Evolutionary conservation across 192 early-diverging fungal species (phyloP), one percentile per base, ranked within the genome.

Genomic region (Coemansia sp.): DNA sequence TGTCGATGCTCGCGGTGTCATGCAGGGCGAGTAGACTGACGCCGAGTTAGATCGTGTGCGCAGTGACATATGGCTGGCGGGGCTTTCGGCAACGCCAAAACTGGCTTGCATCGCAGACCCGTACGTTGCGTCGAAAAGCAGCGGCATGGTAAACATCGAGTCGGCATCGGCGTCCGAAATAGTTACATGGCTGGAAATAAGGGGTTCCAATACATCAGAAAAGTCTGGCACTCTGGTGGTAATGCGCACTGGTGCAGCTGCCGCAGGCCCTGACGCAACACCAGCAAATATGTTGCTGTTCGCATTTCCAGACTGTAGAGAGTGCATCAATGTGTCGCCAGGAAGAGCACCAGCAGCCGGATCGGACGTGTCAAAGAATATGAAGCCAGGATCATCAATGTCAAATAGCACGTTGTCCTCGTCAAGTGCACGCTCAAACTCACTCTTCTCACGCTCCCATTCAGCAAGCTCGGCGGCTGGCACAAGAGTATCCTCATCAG

Each of bases 361-460:
- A 7, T 59, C 68, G 1, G 66, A 72, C 6, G 72, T 62, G 47
- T 81, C 78, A 28, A 75, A 71, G 48, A 81, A 81, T 23, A 81
- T 81, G 34, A 81, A 81, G 15, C 78, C 78, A 0, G 78, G 72
- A 34, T 81, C 78, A 62, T 81, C 78, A 46, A 81, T 75, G 57
- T 81, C 78, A 57, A 81, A 81, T 52, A 81, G 54, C 36, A 81
- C 78, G 19, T 75, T 75, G 57, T 81, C 78, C 57, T 81, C 78
- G 54, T 81, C 78, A 44, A 81, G 59, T 12, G 78, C 78, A 5
- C 78, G 78, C 72, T 81, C 78, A 69, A 81, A 75, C 50, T 75
- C 78, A 48, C 69, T 72, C 72, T 75, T 71, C 48, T 81, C 78
- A 10, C 60, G 31, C 40, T 65, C 76, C 76, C 76, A 79, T 40